Evolutionary conservation across 345 rosid species (phyloP).

Genomic region (Lagerstroemia speciosa): DNA sequence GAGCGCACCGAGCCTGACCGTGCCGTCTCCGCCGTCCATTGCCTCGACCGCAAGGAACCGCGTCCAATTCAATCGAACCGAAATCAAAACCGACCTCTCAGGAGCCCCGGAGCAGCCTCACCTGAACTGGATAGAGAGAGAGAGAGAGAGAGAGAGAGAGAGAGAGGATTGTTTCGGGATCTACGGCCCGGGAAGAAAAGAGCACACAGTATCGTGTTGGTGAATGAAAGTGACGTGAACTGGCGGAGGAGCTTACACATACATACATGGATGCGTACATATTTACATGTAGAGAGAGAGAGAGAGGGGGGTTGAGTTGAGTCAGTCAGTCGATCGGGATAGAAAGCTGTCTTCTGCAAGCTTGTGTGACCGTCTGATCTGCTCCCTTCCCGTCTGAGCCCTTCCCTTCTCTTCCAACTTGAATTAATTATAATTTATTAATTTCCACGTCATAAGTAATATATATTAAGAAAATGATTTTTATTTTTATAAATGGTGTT

Average conservation of each 20-base stretch:
- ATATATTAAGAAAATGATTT: background rate
- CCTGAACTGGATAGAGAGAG: background rate
- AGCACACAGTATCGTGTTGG: background rate
- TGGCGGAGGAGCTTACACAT: constrained; percentile 3
- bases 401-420: too few relatives aligned
- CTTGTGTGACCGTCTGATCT: background rate
- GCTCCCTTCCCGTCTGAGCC: too few relatives aligned
- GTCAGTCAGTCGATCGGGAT: constrained; percentile 1
- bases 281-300: background rate
- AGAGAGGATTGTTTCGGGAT: constrained; percentile 18
- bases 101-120: constrained; percentile 2
- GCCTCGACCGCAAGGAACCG: background rate
- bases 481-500: too few relatives aligned
- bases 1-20: constrained; percentile 60
- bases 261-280: too few relatives aligned
- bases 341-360: background rate
- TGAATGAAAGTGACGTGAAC: background rate
- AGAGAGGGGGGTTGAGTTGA: constrained; percentile 10
- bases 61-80: background rate
- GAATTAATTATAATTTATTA: too few relatives aligned
- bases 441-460: too few relatives aligned
- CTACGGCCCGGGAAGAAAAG: background rate
- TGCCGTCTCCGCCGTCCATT: constrained; percentile 89
- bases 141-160: constrained; percentile 8
- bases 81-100: background rate